phyloP scores from a whole-genome alignment of 495 filamentous ascomycete species.

The Daldinia loculata region DNA sequence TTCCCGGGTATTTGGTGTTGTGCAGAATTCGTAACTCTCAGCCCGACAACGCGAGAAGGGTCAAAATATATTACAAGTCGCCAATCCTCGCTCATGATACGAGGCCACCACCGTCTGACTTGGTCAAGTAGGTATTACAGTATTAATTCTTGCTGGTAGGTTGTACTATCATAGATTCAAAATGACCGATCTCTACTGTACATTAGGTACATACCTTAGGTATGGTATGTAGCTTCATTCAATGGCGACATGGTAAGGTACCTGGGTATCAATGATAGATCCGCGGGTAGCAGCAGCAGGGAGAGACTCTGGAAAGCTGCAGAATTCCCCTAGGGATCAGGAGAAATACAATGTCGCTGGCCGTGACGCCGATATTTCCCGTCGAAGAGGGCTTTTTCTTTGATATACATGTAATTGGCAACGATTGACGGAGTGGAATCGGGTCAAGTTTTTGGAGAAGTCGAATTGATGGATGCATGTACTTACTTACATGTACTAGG shows the following conservation, averaged over 20 bases:
- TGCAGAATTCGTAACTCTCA: slow-evolving; percentile 12
- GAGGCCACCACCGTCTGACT: background rate
- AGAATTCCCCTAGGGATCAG: background rate
- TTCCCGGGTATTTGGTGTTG: slow-evolving; percentile 24
- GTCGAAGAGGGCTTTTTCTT: background rate
- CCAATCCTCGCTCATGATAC: background rate
- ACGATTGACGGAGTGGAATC: slow-evolving; percentile 10
- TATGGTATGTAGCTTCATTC: background rate
- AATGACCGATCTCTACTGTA: background rate
- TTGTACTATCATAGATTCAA: background rate
- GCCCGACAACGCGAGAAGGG: slow-evolving; percentile 15
- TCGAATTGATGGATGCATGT: background rate
- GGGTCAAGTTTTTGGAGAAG: background rate
- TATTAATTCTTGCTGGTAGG: background rate
- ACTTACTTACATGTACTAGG: background rate
- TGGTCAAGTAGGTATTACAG: background rate
- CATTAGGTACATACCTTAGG: too few relatives aligned
- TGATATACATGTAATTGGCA: slow-evolving; percentile 16
- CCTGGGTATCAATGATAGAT: background rate
- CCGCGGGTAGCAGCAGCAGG: background rate
- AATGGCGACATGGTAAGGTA: background rate
- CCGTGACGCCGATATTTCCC: slow-evolving; percentile 19
- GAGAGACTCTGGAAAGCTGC: slow-evolving; percentile 3
- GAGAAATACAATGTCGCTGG: background rate
- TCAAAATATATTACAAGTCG: background rate